phyloP scores from a whole-genome alignment of 1,284 basidiomycete genomes.

The Rhizoctonia solani region DNA sequence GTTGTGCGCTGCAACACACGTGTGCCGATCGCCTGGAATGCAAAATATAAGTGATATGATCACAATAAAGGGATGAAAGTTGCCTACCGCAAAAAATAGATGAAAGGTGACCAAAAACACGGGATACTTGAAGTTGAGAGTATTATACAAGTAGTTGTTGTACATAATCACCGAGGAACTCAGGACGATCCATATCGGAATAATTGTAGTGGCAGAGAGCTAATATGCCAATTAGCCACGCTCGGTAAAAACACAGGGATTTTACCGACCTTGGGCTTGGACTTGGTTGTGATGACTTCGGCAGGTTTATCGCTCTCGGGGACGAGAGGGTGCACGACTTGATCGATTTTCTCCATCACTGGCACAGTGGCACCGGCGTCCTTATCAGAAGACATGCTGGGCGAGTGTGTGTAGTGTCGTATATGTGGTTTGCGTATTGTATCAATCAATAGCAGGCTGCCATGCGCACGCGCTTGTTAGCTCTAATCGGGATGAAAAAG shows the following conservation, averaged over 20 bases:
- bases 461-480: neutral
- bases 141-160: conserved; percentile 92
- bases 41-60: too few relatives aligned
- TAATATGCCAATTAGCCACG: neutral
- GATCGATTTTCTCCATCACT: conserved; percentile 15
- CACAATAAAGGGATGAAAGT: conserved; percentile 23
- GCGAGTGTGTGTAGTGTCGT: neutral
- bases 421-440: neutral
- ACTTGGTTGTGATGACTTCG: conserved; percentile 20
- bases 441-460: conserved; percentile 17
- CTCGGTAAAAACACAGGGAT: neutral
- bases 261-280: conserved; percentile 18
- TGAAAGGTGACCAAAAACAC: conserved; percentile 90
- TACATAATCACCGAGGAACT: conserved; percentile 93
- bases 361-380: conserved; percentile 2
- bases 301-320: conserved; percentile 5
- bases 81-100: conserved; percentile 76
- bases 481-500: neutral
- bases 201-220: conserved; percentile 63
- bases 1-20: conserved; percentile 89
- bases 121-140: conserved; percentile 80
- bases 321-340: conserved; percentile 24
- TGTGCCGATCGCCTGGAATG: conserved; percentile 80
- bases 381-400: conserved; percentile 27
- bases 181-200: conserved; percentile 88